Evolutionary conservation across 495 filamentous ascomycete species (phyloP).

Genomic region (Penicillium silybi): DNA sequence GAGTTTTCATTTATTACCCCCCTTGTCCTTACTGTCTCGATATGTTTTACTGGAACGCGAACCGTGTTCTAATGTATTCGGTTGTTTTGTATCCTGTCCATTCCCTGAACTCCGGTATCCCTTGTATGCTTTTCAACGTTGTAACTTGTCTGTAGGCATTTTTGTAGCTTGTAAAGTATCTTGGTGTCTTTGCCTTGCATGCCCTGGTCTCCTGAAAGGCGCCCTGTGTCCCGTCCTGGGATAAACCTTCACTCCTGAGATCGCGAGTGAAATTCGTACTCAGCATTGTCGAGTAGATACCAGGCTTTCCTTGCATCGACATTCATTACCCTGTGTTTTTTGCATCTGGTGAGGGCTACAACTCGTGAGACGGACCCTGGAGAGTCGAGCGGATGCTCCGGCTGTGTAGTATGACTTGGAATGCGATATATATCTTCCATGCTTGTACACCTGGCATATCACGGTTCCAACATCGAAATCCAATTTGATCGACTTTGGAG

Average conservation of each 20-base stretch:
- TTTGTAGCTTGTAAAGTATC: background rate
- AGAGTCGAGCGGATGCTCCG: no score
- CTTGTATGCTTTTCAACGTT: background rate
- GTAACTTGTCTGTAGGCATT: background rate
- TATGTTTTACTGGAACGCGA: conserved; percentile 14
- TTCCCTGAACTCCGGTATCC: background rate
- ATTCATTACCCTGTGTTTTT: background rate
- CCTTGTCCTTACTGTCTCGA: conserved; percentile 16
- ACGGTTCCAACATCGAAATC: no score
- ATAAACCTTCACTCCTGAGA: background rate
- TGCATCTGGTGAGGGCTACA: no score
- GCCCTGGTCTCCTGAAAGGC: background rate
- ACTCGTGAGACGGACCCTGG: no score
- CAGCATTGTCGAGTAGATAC: background rate
- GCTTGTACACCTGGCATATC: no score
- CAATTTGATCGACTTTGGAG: no score
- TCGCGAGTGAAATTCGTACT: background rate
- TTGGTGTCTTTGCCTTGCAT: background rate
- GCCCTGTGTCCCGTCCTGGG: background rate
- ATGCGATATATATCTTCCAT: no score
- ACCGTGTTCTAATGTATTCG: conserved; percentile 23
- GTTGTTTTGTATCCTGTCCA: conserved; percentile 16
- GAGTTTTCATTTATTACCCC: conserved; percentile 20
- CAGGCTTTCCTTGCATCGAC: background rate
- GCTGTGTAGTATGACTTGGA: no score